Conservation (phyloP, 441 rosid species). For the Syzygium malaccense region DNA sequence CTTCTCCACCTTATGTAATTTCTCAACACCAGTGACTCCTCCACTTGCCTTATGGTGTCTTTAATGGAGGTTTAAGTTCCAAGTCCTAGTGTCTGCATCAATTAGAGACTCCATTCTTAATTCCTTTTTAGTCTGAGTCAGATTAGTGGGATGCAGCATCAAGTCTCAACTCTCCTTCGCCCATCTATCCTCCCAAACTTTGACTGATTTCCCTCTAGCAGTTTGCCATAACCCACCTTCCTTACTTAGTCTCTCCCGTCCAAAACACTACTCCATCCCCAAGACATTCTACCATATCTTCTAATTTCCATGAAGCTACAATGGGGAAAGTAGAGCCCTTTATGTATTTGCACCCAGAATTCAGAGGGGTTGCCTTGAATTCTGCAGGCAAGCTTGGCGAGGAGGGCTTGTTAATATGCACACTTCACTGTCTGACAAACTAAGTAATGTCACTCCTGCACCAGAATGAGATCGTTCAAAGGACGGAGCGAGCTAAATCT, state of each 20-base stretch:
- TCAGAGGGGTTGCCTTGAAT: too few relatives aligned
- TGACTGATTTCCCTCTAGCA: too few relatives aligned
- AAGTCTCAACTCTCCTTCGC: neutral
- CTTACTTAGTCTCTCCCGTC: neutral
- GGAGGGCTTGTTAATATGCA: neutral
- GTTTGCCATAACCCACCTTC: too few relatives aligned
- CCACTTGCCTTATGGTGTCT: neutral
- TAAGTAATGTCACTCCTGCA: neutral
- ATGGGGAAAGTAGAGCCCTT: neutral
- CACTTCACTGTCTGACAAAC: too few relatives aligned
- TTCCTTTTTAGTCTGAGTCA: neutral
- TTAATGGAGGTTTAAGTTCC: neutral
- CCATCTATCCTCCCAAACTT: too few relatives aligned
- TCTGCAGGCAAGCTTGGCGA: neutral
- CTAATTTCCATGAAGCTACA: neutral
- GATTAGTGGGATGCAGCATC: neutral
- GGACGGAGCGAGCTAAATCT: slow-evolving; percentile 2
- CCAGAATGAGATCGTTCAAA: neutral
- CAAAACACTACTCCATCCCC: neutral
- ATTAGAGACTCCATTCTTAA: neutral
- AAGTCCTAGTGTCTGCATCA: neutral
- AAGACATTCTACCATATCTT: neutral
- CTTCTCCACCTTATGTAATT: neutral
- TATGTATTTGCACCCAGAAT: neutral
- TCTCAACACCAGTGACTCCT: neutral